Conservation (phyloP, 23 red algal genomes). For the Gracilaria gracilis region DNA sequence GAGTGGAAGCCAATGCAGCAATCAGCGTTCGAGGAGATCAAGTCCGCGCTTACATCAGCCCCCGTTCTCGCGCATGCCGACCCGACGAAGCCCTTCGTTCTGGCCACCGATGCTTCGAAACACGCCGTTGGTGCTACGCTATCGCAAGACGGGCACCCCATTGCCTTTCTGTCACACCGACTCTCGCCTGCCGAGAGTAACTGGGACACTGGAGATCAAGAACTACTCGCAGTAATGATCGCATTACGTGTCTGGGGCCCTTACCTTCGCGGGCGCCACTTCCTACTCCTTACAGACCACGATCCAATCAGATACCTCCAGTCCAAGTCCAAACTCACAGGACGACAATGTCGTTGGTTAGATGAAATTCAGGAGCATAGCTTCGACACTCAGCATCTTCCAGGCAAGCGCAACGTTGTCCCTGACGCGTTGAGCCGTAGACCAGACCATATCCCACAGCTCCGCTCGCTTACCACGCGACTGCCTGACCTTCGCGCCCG, state of each 20-base stretch:
- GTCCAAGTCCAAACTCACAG: slow-evolving; percentile 17
- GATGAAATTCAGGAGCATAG: slow-evolving; percentile 33
- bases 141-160: neutral
- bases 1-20: neutral
- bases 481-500: neutral
- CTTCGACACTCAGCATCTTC: slow-evolving; percentile 14
- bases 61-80: neutral
- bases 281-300: neutral
- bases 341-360: slow-evolving; percentile 43
- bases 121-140: neutral
- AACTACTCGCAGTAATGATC: neutral
- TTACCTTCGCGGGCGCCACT: neutral
- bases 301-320: slow-evolving; percentile 43
- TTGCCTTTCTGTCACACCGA: neutral
- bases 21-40: neutral
- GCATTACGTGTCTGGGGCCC: neutral
- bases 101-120: neutral
- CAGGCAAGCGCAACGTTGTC: slow-evolving; percentile 13
- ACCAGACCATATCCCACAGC: neutral
- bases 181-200: neutral
- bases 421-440: slow-evolving; percentile 2
- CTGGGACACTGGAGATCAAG: neutral
- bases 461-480: neutral
- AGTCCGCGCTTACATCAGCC: neutral
- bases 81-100: neutral